phyloP scores from a whole-genome alignment of 2,329 filamentous ascomycete species.

The Microsporum audouinii region DNA sequence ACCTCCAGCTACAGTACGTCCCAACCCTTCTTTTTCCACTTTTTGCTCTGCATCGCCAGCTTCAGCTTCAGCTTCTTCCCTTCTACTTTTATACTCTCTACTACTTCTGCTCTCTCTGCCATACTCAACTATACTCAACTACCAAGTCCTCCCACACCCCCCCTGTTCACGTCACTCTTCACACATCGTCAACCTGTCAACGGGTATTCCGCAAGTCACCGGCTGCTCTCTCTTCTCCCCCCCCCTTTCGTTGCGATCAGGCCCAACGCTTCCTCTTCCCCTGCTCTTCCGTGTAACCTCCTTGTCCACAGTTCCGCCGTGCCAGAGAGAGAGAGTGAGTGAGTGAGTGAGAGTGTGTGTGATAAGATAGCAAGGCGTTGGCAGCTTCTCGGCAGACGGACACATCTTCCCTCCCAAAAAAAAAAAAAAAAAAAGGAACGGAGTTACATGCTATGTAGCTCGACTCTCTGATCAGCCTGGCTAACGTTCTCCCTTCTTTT shows the following conservation, averaged over 20 bases:
- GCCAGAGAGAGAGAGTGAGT: not conserved
- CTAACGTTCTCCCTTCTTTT: conserved; percentile 13
- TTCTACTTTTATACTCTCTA: not conserved
- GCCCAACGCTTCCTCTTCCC: conserved; percentile 1
- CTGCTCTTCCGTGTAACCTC: not conserved
- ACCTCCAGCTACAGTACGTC: conserved; percentile 5
- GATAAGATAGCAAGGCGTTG: not conserved
- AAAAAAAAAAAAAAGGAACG: not conserved
- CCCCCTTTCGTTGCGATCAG: not conserved
- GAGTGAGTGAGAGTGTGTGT: not conserved
- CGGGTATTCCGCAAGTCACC: not conserved
- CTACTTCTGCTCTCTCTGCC: not conserved
- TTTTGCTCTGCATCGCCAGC: not conserved
- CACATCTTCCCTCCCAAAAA: not conserved
- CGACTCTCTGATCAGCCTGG: conserved; percentile 3
- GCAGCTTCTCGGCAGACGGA: not conserved
- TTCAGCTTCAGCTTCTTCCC: not conserved
- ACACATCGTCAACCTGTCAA: not conserved
- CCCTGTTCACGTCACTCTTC: not conserved
- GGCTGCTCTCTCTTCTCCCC: not conserved
- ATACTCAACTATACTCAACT: no score
- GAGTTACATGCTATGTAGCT: conserved; percentile 2
- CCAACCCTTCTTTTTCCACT: not conserved
- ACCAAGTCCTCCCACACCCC: not conserved
- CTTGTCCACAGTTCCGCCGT: not conserved